These are phyloP conservation scores for Sarocladium kiliense DNA, from an alignment of 2,329 filamentous ascomycete genomes.

Conservation along the genomic window DNA sequence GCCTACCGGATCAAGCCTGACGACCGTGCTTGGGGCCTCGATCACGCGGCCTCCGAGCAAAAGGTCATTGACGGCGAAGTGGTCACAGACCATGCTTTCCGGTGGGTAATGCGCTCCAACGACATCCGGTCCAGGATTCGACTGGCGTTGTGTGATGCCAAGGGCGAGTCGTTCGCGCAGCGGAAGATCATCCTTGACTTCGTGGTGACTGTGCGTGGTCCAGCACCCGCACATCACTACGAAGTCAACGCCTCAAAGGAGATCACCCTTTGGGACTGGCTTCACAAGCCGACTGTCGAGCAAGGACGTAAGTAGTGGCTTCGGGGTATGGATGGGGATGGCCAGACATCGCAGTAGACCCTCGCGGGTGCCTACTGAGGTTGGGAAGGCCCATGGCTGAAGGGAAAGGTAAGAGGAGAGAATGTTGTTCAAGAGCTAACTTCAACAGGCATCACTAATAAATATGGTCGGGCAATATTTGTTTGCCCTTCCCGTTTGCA, in stretches of 20 bases:
- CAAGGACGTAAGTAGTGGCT: background rate
- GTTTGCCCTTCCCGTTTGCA: no score
- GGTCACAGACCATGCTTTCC: background rate
- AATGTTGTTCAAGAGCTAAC: no score
- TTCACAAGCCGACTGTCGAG: background rate
- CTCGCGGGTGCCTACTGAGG: no score
- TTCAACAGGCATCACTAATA: no score
- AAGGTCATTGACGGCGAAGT: background rate
- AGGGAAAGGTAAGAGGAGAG: no score
- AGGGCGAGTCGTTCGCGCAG: background rate
- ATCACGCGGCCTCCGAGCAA: background rate
- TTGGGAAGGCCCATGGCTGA: no score
- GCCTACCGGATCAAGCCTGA: background rate
- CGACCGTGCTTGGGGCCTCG: background rate
- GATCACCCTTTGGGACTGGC: background rate
- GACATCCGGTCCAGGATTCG: background rate
- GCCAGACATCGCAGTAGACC: background rate
- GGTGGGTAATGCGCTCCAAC: background rate
- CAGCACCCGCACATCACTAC: background rate
- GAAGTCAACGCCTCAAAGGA: background rate
- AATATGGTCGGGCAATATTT: no score
- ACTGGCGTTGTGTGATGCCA: no score
- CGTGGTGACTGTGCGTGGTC: background rate
- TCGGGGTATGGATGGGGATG: no score
- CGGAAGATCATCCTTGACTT: background rate